These are phyloP conservation scores for Microdochium trichocladiopsis DNA, from an alignment of 2,329 filamentous ascomycete species.

Conservation along the genomic window DNA sequence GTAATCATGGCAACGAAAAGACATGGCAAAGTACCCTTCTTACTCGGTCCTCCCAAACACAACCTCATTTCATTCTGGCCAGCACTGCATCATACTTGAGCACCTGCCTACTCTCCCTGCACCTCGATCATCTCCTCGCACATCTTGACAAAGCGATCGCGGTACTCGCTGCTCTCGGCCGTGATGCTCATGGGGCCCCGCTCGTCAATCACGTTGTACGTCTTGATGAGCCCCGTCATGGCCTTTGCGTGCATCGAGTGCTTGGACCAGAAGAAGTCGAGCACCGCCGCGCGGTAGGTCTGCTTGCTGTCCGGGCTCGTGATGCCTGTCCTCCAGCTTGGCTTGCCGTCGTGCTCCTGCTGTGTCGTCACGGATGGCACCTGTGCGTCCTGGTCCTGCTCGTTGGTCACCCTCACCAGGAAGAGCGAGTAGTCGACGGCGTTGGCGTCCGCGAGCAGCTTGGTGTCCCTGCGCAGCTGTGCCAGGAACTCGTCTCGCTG, in stretches of 20 bases:
- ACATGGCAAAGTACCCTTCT: too few species aligned
- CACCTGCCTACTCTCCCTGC: constrained; percentile 7
- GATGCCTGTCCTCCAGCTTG: constrained; percentile 57
- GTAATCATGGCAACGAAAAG: too few species aligned
- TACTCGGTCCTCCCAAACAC: constrained; percentile 16
- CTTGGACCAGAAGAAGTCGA: constrained; percentile 77
- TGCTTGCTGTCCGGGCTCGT: constrained; percentile 55
- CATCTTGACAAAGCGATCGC: constrained; percentile 43
- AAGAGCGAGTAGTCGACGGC: constrained; percentile 73
- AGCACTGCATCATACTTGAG: too few species aligned
- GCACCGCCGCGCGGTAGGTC: constrained; percentile 58
- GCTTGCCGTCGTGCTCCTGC: constrained; percentile 11
- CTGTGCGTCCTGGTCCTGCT: constrained; percentile 1
- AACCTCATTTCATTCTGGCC: constrained; percentile 1
- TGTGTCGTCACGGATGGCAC: constrained; percentile 13
- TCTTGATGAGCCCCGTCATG: constrained; percentile 58
- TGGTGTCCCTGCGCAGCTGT: constrained; percentile 54
- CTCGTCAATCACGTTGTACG: constrained; percentile 55
- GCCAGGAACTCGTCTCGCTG: constrained; percentile 49
- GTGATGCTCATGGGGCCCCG: constrained; percentile 72
- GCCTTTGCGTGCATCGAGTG: constrained; percentile 59
- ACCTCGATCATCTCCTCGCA: constrained; percentile 33
- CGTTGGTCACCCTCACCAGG: constrained; percentile 42
- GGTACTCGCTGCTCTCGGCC: constrained; percentile 61
- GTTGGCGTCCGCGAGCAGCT: constrained; percentile 53